Base-by-base conservation (phyloP, 1,284 basidiomycete species). In the Boletellus sp. region DNA sequence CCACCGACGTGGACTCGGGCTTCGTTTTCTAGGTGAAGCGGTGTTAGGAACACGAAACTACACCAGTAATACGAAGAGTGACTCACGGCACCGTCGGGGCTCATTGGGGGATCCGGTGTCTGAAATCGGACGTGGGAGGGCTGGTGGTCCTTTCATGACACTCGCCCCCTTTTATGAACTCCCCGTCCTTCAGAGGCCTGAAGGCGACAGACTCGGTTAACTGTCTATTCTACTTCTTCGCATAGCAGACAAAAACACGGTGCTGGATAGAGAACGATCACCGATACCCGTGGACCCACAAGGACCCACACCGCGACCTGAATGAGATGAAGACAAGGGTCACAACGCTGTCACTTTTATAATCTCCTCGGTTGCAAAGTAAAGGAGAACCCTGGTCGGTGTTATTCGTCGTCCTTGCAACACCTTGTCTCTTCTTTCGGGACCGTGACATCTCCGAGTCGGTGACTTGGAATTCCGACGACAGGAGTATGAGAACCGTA, bases 261-360 rank as follows among this genome's bases (percentile, higher is more conserved):
- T 21, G 30, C 10, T 33, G 18, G 44, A 40, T 7, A 32, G 21
- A 26, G 44, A 50, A 24, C 15, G 15, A 45, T 13, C 13, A 43
- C 15, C 18, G 30, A 32, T 15, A 45, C 33, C 21, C 38, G 22
- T 39, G 64, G 60, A 59, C 60, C 57, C 11, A 66, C 62, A 60
- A n/a, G 50, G 63, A 54, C 61, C 61, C 50, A 64, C 60, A 60
- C 1, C 4, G 37, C 42, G 24, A 62, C 59, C 44, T 44, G 47
- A 58, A 40, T 40, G 64, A 50, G 64, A 62, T 48, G 58, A 47
- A 43, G 33, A 21, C 33, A 35, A 44, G 24, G 7, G 33, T n/a
- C n/a, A n/a, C 12, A 7, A 49, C 22, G 8, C 26, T 26, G n/a
- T 42, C 41, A 22, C 43, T 44, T 33, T 50, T 48, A 30, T 50